A percentile compares a stretch with the other conserved stretches of the same genome.
Conservation (phyloP, 768 basidiomycete species). For the Tylopilus felleus region DNA sequence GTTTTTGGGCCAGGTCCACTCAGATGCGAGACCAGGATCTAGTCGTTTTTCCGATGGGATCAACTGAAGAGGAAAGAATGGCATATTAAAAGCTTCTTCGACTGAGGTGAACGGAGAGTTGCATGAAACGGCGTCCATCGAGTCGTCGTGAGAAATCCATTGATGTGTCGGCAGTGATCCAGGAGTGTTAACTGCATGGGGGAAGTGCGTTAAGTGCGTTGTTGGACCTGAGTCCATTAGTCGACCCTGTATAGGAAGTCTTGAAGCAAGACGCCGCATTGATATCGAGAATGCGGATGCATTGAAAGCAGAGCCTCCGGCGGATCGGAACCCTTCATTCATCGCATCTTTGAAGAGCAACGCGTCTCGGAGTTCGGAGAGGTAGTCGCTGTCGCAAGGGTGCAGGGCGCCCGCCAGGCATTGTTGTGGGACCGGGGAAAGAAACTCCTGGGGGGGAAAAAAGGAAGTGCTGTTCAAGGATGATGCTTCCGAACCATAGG, state of each 20-base stretch:
- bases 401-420: neutral
- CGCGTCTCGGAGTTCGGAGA: constrained; percentile 14
- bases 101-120: constrained; percentile 20
- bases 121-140: constrained; percentile 5
- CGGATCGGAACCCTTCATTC: constrained; percentile 7
- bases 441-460: constrained; percentile 5
- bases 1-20: constrained; percentile 21
- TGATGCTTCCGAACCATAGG: constrained; percentile 6
- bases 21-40: neutral
- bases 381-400: constrained; percentile 5
- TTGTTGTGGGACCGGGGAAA: constrained; percentile 6
- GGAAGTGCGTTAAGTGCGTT: constrained; percentile 4
- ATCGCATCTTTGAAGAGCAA: constrained; percentile 14
- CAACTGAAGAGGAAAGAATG: constrained; percentile 25
- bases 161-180: constrained; percentile 17
- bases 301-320: constrained; percentile 12
- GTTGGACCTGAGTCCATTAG: constrained; percentile 20
- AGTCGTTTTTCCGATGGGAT: constrained; percentile 16
- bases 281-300: constrained; percentile 28
- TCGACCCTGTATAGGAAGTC: constrained; percentile 23
- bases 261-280: constrained; percentile 31
- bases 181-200: constrained; percentile 9
- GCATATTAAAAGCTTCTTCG: constrained; percentile 30
- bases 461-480: neutral
- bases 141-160: constrained; percentile 11